Base-by-base conservation (phyloP, 2,329 filamentous ascomycete species). In the Dichotomopilus funicola region DNA sequence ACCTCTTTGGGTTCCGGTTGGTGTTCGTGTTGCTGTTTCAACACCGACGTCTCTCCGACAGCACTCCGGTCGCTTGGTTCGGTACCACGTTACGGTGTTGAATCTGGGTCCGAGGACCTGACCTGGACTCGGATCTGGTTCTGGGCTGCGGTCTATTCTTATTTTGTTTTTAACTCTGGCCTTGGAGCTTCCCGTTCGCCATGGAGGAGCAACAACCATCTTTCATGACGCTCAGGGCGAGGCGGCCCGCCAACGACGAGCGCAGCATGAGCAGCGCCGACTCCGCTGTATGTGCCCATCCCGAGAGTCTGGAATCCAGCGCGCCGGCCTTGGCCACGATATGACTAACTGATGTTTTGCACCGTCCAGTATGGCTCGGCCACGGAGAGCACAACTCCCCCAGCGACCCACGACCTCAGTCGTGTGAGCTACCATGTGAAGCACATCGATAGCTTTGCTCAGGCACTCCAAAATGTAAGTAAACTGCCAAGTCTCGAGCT, bases 371-470 rank as follows among this genome's bases (percentile, higher is more conserved):
- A 76, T 62, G 73, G 73, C 61, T 76, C 74, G 19, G 72, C 68
- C 61, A 65, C 69, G 41, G 72, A 74, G 55, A 66, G 69, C 53
- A 67, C 19, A 3, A 27, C 63, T 53, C 69, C 71, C 7, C 64
- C 73, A 13, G 70, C 78, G 19, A 82, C 79, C 11, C 80, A 82
- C 64, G 79, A 82, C 64, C 79, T 75, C 46, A 80, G 79, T 63
- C 77, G 79, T 43, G 78, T 80, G 3, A 81, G 71, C 69, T 82
- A 79, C 59, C 79, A 82, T 65, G 74, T 82, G 51, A 81, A 81
- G 66, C 73, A 81, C 56, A 71, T 82, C 43, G 73, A 76, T 49
- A 73, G 75, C 54, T 82, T 82, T 63, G 79, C 78, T 19, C 72
- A 75, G 63, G 76, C 74, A 36, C 72, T 82, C 33, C 75, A 82